Percentiles rank a stretch among this genome's conserved stretches.
Conservation (phyloP, 2,329 filamentous ascomycete species). For the Neoscytalidium dimidiatum region DNA sequence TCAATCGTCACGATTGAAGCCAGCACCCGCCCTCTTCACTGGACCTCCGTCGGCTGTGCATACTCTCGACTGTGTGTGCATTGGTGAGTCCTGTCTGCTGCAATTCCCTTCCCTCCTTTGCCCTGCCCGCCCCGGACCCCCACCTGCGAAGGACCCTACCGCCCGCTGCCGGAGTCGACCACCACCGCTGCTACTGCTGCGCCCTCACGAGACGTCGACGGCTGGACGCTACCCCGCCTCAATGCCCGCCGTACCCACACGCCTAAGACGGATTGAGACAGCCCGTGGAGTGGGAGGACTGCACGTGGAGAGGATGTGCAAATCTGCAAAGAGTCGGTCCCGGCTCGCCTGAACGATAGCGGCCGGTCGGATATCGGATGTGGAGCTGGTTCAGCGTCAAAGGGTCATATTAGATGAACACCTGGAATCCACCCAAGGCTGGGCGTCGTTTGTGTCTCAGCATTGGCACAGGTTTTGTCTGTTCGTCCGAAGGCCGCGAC, state of each 20-base stretch:
- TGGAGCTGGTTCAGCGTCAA: conserved; percentile 6
- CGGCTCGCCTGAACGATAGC: not conserved
- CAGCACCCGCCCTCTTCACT: conserved; percentile 17
- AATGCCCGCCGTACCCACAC: not conserved
- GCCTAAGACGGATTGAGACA: not conserved
- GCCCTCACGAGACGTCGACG: not conserved
- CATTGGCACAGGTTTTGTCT: conserved; percentile 14
- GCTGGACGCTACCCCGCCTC: not conserved
- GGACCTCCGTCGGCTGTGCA: conserved; percentile 15
- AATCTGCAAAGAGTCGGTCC: not conserved
- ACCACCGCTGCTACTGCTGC: not conserved
- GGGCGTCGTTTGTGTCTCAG: conserved; percentile 10
- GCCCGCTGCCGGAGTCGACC: not conserved
- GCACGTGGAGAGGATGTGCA: not conserved
- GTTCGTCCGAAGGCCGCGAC: not conserved
- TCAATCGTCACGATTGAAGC: conserved; percentile 17
- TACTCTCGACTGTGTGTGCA: conserved; percentile 18
- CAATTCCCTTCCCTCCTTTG: not conserved
- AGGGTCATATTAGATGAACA: not conserved
- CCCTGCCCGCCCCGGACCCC: conserved; percentile 13
- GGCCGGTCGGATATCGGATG: conserved; percentile 6
- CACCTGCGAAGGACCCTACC: not conserved
- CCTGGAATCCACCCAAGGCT: conserved; percentile 12
- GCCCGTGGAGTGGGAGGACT: not conserved
- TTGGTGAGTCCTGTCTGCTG: conserved; percentile 14